phyloP scores from a whole-genome alignment of 2,329 filamentous ascomycete species.

The Fusarium irregulare region DNA sequence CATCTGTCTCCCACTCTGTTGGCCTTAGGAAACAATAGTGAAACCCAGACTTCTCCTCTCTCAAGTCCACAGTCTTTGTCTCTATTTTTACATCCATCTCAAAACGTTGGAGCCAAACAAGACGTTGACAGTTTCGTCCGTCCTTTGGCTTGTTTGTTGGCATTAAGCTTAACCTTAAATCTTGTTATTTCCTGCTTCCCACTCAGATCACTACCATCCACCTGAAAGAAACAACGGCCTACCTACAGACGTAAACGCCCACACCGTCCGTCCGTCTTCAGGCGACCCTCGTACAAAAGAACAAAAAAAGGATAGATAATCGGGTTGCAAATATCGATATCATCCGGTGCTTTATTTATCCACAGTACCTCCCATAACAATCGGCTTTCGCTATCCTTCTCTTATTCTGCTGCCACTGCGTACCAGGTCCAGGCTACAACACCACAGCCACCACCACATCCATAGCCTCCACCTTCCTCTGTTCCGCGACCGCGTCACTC shows the following conservation, averaged over 20 bases:
- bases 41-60: conserved; percentile 9
- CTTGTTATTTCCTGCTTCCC: conserved; percentile 41
- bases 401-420: conserved; percentile 16
- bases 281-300: conserved; percentile 26
- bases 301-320: background rate
- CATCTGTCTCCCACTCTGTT: conserved; percentile 4
- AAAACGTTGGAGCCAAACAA: conserved; percentile 22
- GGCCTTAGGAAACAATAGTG: conserved; percentile 23
- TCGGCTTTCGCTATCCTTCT: conserved; percentile 1
- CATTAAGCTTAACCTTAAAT: conserved; percentile 39
- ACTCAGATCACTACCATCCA: conserved; percentile 22
- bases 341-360: conserved; percentile 8
- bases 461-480: conserved; percentile 1
- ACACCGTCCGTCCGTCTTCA: conserved; percentile 26
- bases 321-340: background rate
- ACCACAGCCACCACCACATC: conserved; percentile 17
- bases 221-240: conserved; percentile 7
- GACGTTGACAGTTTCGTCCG: conserved; percentile 23
- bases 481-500: conserved; percentile 12
- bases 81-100: conserved; percentile 3
- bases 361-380: background rate
- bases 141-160: conserved; percentile 28
- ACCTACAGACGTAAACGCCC: conserved; percentile 17
- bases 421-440: conserved; percentile 13
- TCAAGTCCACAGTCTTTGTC: background rate